phyloP scores from a whole-genome alignment of 331 rosid genomes.

The Malus hybrid region DNA sequence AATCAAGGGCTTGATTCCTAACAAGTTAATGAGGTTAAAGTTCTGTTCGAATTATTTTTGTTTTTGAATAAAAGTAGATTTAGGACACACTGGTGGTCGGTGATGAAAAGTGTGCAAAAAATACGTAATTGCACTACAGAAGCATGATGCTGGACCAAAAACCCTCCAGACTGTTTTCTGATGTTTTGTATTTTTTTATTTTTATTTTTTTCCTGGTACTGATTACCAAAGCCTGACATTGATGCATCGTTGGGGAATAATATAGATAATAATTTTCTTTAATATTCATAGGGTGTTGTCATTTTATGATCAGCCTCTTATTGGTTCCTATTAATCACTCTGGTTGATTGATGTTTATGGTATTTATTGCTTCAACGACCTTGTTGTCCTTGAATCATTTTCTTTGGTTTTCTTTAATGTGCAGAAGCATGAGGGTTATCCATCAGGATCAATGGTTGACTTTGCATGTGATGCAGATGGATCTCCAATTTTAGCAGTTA shows the following conservation, averaged over 20 bases:
- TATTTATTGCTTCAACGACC: constrained; percentile 5
- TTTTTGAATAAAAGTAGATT: background rate
- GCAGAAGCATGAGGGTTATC: constrained; percentile 78
- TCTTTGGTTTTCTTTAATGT: constrained; percentile 9
- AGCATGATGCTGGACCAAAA: no score
- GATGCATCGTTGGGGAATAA: background rate
- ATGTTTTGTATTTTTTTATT: no score
- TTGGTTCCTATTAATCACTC: background rate
- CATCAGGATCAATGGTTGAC: constrained; percentile 91
- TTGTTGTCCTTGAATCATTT: constrained; percentile 1
- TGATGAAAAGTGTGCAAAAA: background rate
- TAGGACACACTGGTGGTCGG: background rate
- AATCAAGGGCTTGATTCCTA: background rate
- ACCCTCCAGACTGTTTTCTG: no score
- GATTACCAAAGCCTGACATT: no score
- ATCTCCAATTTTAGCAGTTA: constrained; percentile 77
- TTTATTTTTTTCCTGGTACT: no score
- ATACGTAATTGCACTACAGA: background rate
- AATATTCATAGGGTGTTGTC: background rate
- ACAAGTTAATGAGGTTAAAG: background rate
- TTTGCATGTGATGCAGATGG: constrained; percentile 84
- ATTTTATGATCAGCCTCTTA: background rate
- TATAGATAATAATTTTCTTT: background rate
- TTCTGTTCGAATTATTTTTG: background rate
- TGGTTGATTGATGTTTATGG: background rate